These are phyloP conservation scores for Phytopythium helicoides DNA, from an alignment of 352 stramenopile species.

Conservation along the genomic window DNA sequence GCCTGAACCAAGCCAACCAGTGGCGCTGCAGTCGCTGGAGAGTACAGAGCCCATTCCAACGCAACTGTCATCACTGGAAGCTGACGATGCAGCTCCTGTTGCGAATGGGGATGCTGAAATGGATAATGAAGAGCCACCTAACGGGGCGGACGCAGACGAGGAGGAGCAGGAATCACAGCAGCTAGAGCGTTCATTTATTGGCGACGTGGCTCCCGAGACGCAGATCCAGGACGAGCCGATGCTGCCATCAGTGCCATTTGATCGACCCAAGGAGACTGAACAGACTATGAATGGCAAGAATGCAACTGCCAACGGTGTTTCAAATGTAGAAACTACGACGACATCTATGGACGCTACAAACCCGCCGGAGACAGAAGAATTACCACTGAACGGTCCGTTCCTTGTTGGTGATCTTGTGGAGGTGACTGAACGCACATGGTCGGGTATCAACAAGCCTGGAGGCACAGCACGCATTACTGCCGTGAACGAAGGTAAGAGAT, in stretches of 20 bases:
- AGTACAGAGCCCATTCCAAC: neutral
- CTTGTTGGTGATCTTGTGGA: slow-evolving; percentile 78
- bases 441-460: slow-evolving; percentile 91
- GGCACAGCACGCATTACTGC: slow-evolving; percentile 80
- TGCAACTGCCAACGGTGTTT: too few relatives aligned
- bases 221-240: too few relatives aligned
- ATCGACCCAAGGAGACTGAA: too few relatives aligned
- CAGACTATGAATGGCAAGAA: too few relatives aligned
- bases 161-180: too few relatives aligned
- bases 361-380: neutral
- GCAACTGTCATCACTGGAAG: neutral
- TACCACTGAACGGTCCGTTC: slow-evolving; percentile 32
- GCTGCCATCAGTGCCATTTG: too few relatives aligned
- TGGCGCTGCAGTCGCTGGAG: neutral
- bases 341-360: neutral
- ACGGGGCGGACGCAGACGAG: too few relatives aligned
- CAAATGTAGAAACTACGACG: neutral
- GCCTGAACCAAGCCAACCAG: too few relatives aligned
- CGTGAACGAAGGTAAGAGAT: slow-evolving; percentile 37
- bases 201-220: too few relatives aligned
- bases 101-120: too few relatives aligned
- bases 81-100: neutral
- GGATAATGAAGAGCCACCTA: too few relatives aligned
- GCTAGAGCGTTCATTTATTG: too few relatives aligned
- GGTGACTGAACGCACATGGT: slow-evolving; percentile 84